Evolutionary conservation across 2,329 filamentous ascomycete species (phyloP).

Genomic region (Colletotrichum sp.): DNA sequence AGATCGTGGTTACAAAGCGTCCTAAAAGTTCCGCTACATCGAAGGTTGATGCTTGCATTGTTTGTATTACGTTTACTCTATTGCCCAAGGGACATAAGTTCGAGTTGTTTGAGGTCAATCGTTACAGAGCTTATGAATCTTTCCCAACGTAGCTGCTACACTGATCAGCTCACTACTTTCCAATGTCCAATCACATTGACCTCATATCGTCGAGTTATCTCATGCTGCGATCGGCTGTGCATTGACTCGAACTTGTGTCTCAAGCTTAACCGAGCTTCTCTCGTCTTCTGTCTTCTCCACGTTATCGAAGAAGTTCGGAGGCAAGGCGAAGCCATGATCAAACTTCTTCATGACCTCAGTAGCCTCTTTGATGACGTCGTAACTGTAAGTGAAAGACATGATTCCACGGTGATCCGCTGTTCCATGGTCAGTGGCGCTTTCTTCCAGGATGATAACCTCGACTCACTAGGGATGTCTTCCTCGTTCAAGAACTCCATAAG

Average conservation of each 20-base stretch:
- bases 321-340: constrained; percentile 23
- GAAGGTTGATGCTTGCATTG: not conserved
- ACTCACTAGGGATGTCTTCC: constrained; percentile 34
- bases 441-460: not conserved
- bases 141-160: not conserved
- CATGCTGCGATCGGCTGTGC: not conserved
- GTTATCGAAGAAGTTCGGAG: constrained; percentile 25
- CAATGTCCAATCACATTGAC: not conserved
- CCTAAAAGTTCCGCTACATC: not conserved
- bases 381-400: constrained; percentile 22
- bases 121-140: not conserved
- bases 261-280: not conserved
- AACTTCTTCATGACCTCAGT: constrained; percentile 22
- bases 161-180: not conserved
- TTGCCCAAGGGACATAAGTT: not conserved
- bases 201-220: not conserved
- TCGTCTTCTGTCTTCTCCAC: not conserved
- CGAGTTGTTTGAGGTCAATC: not conserved
- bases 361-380: constrained; percentile 23
- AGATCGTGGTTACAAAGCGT: not conserved
- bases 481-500: constrained; percentile 29
- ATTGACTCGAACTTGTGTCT: not conserved
- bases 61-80: not conserved
- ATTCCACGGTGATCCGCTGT: constrained; percentile 7
- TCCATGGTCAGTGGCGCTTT: not conserved